Evolutionary conservation across 805 yeast species (phyloP).

Genomic region (Wickerhamiella azyma): DNA sequence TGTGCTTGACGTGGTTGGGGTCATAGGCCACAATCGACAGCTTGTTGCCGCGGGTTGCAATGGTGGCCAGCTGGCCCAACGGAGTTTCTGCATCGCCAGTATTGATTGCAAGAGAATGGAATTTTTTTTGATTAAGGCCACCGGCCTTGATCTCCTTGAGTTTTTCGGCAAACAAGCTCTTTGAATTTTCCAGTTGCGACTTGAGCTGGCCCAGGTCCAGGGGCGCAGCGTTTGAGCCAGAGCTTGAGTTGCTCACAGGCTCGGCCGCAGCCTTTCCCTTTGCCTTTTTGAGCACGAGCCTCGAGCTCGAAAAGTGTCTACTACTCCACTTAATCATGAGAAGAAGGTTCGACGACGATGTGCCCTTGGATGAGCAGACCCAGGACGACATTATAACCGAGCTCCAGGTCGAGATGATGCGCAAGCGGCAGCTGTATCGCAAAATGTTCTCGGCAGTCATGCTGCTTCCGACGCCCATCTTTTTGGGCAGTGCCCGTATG

Average conservation of each 20-base stretch:
- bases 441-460: slow-evolving; percentile 19
- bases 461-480: slow-evolving; percentile 25
- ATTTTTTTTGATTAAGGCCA: slow-evolving; percentile 49
- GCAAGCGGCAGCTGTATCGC: slow-evolving; percentile 17
- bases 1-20: slow-evolving; percentile 54
- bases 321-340: slow-evolving; percentile 2
- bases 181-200: slow-evolving; percentile 32
- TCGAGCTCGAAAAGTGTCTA: background rate
- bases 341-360: slow-evolving; percentile 7
- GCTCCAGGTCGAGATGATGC: slow-evolving; percentile 17
- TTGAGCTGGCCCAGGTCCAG: slow-evolving; percentile 28
- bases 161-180: slow-evolving; percentile 41
- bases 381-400: slow-evolving; percentile 22
- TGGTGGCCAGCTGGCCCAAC: slow-evolving; percentile 32
- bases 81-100: slow-evolving; percentile 34
- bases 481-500: slow-evolving; percentile 20
- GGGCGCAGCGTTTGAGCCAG: no score
- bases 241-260: background rate
- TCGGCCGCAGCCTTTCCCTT: background rate
- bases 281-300: slow-evolving; percentile 4
- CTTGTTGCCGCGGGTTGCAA: slow-evolving; percentile 25
- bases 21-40: slow-evolving; percentile 69
- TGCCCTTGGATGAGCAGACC: slow-evolving; percentile 19
- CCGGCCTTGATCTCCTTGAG: slow-evolving; percentile 58
- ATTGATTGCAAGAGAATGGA: slow-evolving; percentile 44